Conservation (phyloP, 495 filamentous ascomycete species). For the Podospora australis region DNA sequence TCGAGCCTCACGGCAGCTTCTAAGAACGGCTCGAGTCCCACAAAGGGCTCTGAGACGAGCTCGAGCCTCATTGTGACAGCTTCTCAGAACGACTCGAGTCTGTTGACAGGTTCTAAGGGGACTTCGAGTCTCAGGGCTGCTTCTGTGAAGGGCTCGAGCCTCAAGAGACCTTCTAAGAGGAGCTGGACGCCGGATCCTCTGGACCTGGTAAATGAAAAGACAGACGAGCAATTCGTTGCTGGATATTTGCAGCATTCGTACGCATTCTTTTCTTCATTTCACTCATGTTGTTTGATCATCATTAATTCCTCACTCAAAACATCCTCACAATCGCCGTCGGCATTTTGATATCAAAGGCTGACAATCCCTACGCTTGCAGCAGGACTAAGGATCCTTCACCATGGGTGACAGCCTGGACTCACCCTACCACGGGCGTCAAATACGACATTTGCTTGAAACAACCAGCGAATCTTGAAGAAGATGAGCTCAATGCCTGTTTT, state of each 20-base stretch:
- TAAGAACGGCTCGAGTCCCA: no score
- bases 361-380: neutral
- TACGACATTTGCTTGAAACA: constrained; percentile 44
- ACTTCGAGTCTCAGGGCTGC: no score
- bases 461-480: constrained; percentile 37
- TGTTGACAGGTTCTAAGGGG: no score
- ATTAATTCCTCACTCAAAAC: neutral
- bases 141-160: no score
- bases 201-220: constrained; percentile 37
- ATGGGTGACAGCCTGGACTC: constrained; percentile 40
- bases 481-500: constrained; percentile 62
- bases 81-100: no score
- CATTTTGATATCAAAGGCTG: neutral
- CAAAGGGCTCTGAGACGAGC: no score
- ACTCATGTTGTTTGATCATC: neutral
- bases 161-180: neutral
- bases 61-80: no score
- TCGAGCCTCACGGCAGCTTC: no score
- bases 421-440: constrained; percentile 30
- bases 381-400: constrained; percentile 12
- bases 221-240: constrained; percentile 37
- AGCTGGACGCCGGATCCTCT: no score
- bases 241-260: constrained; percentile 39
- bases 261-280: constrained; percentile 1
- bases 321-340: neutral